Base-by-base conservation (phyloP, 768 basidiomycete species). In the Candolleomyces efflorescens region DNA sequence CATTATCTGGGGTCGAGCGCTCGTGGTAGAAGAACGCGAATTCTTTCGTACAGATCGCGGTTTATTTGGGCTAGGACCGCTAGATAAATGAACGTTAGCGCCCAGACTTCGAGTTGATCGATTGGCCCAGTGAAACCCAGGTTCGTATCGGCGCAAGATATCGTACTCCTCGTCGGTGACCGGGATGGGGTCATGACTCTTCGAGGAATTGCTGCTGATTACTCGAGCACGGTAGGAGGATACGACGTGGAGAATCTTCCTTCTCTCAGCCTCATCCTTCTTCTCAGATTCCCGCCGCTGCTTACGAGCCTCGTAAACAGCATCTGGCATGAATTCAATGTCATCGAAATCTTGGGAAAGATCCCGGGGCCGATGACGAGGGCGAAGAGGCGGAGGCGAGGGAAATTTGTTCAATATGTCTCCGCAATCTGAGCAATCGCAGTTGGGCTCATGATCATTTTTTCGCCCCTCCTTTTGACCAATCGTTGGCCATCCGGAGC, bases 321-420 rank as follows among this genome's bases (percentile, higher is more conserved):
- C 22, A 26, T 55, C 54, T 12, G 54, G 54, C 20, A 55, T n/a
- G 3, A 55, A 45, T 23, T 23, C 18, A n/a, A 55, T 24, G 15
- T 55, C 54, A 20, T 44, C 41, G 20, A 55, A 55, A 20, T 55
- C 54, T 27, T 55, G 39, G 5, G 22, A 22, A 39, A 55, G 43
- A 55, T 55, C 38, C n/a, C 32, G 54, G 12, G 54, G 54, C 23
- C 54, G n/a, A 10, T 41, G 10, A 20, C 4, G 11, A 15, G 54
- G 54, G 12, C 54, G 54, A 10, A 20, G 23, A 10, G 54, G 54
- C 5, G 54, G 54, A 10, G 43, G 41, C 22, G 37, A 13, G 1
- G 54, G 54, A 37, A 55, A 55, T 20, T 55, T 22, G 41, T 46
- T 26, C 12, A 55, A 37, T 15, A 53, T 18, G 36, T 15, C 15